Base-by-base conservation (phyloP, 2,329 filamentous ascomycete species). In the Beauveria brongniartii region DNA sequence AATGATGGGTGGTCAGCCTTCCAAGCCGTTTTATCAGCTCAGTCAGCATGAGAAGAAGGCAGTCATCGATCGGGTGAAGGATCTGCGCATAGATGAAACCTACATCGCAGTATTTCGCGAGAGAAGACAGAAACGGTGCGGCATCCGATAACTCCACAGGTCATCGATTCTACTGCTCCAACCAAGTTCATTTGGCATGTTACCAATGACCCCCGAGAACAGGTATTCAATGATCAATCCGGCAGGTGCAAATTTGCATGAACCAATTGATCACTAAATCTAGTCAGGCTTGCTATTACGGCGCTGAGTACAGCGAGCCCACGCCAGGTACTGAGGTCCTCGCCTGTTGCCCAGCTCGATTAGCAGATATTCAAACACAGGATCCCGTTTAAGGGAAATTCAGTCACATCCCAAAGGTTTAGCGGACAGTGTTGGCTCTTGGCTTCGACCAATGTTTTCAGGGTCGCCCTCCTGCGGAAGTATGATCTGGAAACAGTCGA, bases 381-480 rank as follows among this genome's bases (percentile, higher is more conserved):
- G 72, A 92, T 96, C 63, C 89, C 91, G 0, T 81, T 90, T 59
- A 91, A 96, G 72, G 92, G 91, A 54, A 82, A 80, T 0, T 92
- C 92, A 0, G 87, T 96, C 64, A 95, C 92, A 0, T 92, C 95
- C 72, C 91, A 96, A 76, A 82, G 87, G 40, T 83, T 83, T 8
- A 92, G 88, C 2, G 92, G 91, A 8, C 82, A 92, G 65, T 96
- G 92, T 79, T 96, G 92, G 92, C 83, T 96, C 64, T 96, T 96
- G 67, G 92, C 92, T 1, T 85, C 89, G 5, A 94, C 90, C n/a
- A 96, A 96, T 67, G 87, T 95, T 61, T 94, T 96, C 75, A 88
- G 92, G 30, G 82, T 96, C n/a, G 88, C 91, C 1, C 79, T 96
- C 52, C 93, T 94, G 88, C 88, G 90, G 74, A 87, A 87, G 68